Evolutionary conservation across 768 basidiomycete genomes (phyloP), one percentile per base, ranked within the genome.

Genomic region (Tephrocybe sp.): DNA sequence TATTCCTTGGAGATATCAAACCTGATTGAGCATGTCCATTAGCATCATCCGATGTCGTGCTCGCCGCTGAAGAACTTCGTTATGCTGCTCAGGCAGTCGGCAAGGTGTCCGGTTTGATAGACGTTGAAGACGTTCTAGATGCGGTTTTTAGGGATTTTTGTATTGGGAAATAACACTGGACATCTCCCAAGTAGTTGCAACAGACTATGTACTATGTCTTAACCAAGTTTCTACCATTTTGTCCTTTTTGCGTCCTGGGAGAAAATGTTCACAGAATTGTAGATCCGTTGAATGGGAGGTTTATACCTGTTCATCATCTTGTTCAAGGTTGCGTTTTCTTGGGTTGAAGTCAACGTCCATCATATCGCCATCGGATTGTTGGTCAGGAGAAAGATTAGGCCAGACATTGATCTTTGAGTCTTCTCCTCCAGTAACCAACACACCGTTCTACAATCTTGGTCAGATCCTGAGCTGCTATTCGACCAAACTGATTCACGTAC

Each of bases 1-100:
- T 22, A 19, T 40, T 47, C 13, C 27, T 29, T 31, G n/a, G 16
- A 25, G 6, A 13, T 8, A 19, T 41, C 36, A 18, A n/a, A 39
- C n/a, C 13, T 34, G 42, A n/a, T 30, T n/a, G n/a, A n/a, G n/a
- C 42, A 38, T 46, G 11, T 16, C 7, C 27, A 50, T 21, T 60
- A 85, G 84, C 78, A 8, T 58, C 78, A 1, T 74, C 78, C n/a
- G 88, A 93, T 53, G 69, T 94, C 3, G 91, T 94, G 5, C 62
- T 89, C 10, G 91, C 81, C 4, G 91, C 91, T 0, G 93, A 95
- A 64, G 91, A 93, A 61, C 73, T 95, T 21, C 82, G 93, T 21
- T 91, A 93, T 61, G 93, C 91, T 1, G 84, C 86, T 0, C 78
- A 80, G 50, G 84, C 90, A 3, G 78, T 95, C n/a, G 92, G 90